These are phyloP conservation scores for Amphichorda felina DNA, from an alignment of 2,329 filamentous ascomycete genomes.

Conservation along the genomic window DNA sequence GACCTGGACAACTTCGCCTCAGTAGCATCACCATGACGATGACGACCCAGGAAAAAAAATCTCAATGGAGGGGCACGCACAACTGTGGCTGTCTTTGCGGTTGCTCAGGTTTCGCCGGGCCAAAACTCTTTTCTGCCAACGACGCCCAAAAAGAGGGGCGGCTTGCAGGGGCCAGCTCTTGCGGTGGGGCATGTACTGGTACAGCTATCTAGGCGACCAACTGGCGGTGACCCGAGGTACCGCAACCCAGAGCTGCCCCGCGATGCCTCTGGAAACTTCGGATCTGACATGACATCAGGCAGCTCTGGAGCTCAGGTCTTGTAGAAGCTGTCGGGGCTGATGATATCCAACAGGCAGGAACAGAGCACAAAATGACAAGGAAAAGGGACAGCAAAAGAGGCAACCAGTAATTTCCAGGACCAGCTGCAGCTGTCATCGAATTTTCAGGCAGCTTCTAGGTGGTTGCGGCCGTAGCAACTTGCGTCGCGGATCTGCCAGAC, in stretches of 20 bases:
- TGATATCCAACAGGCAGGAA: neutral
- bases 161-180: neutral
- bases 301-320: slow-evolving; percentile 1
- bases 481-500: slow-evolving; percentile 16
- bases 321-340: neutral
- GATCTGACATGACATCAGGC: slow-evolving; percentile 4
- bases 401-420: neutral
- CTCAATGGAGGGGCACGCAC: too few species aligned
- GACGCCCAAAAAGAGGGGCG: slow-evolving; percentile 1
- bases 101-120: too few species aligned
- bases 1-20: too few species aligned
- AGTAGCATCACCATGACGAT: too few species aligned
- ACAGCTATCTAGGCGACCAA: too few species aligned
- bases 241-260: neutral
- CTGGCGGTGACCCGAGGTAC: too few species aligned
- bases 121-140: neutral
- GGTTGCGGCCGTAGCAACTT: slow-evolving; percentile 10
- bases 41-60: too few species aligned
- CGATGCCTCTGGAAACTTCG: slow-evolving; percentile 2
- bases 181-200: slow-evolving; percentile 3
- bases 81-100: too few species aligned
- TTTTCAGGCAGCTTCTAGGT: slow-evolving; percentile 10
- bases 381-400: neutral
- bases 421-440: neutral
- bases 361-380: neutral